Evolutionary conservation across 768 basidiomycete genomes (phyloP), one percentile per base, ranked within the genome.

Genomic region (Mycena amicta): DNA sequence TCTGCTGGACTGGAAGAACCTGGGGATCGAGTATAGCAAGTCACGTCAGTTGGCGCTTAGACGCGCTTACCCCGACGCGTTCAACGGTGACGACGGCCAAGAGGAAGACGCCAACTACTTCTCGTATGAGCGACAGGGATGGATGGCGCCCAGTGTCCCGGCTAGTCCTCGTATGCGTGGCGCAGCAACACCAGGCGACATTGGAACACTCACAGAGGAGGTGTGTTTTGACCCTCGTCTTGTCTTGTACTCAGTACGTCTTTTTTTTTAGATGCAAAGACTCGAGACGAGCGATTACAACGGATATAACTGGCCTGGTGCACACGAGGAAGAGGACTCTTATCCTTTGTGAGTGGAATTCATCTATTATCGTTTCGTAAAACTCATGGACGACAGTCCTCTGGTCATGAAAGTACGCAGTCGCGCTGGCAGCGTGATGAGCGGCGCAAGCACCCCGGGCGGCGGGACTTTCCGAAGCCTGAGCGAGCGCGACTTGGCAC

Each of bases 11-110:
- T 98, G 97, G 97, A 99, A 99, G 79, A 93, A 93, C 69, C 78
- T 99, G 28, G 97, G 97, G 2, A 84, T 98, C 61, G 97, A 99
- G 74, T 99, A 99, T 74, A 88, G 89, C 72, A 99, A 98, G 79
- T 91, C 93, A 25, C 79, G 97, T 40, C 95, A 96, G 74, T 77
- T 98, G 52, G 93, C 93, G 18, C 79, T 99, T 58, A 79, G 96
- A 64, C 80, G 96, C 30, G 97, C 96, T 16, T 98, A 99, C 71
- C 97, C 97, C 1, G 95, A 98, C 64, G 87, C 90, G 54, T 98
- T 97, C 78, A 82, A 87, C 65, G 86, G 85, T 40, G 72, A 70
- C 5, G 82, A 76, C 23, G 84, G 79, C 1, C 82, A 80, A 53
- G 74, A 75, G 37, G 76, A 70, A 22, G 74, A 71, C 57, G 64